Evolutionary conservation across 2,329 filamentous ascomycete genomes (phyloP).

Genomic region (Xylaria arbuscula): DNA sequence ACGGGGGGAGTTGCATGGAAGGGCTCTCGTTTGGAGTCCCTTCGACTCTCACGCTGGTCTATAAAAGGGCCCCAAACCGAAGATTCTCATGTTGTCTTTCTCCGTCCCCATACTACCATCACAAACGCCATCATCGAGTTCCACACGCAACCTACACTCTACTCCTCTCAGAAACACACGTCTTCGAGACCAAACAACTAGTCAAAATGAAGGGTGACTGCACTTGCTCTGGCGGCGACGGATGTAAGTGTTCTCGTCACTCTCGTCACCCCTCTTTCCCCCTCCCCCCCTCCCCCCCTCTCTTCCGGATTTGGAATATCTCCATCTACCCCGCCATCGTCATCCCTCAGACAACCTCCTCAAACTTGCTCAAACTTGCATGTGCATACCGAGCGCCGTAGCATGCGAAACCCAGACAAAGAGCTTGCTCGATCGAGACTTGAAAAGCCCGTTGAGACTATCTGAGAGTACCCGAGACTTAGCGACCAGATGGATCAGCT

Average conservation of each 20-base stretch:
- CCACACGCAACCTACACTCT: constrained; percentile 10
- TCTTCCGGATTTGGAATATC: constrained; percentile 9
- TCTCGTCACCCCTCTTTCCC: background rate
- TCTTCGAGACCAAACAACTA: constrained; percentile 32
- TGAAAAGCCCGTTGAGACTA: background rate
- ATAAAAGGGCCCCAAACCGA: constrained; percentile 25
- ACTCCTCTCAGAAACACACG: background rate
- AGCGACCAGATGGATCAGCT: background rate
- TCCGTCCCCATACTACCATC: background rate
- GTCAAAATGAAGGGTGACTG: constrained; percentile 46
- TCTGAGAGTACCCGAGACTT: background rate
- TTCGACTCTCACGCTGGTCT: constrained; percentile 14
- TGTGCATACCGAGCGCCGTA: background rate
- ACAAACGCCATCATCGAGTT: background rate
- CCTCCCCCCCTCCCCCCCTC: background rate
- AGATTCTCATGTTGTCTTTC: background rate
- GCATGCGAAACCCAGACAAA: background rate
- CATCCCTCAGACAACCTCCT: background rate
- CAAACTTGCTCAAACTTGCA: no score
- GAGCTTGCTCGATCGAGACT: background rate
- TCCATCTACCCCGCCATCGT: constrained; percentile 25
- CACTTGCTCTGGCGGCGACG: constrained; percentile 41
- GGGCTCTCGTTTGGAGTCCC: background rate
- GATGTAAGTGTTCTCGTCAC: constrained; percentile 36
- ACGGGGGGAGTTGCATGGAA: constrained; percentile 23